Evolutionary conservation across 495 filamentous ascomycete genomes (phyloP).

Genomic region (Aspergillus bertholletiae): DNA sequence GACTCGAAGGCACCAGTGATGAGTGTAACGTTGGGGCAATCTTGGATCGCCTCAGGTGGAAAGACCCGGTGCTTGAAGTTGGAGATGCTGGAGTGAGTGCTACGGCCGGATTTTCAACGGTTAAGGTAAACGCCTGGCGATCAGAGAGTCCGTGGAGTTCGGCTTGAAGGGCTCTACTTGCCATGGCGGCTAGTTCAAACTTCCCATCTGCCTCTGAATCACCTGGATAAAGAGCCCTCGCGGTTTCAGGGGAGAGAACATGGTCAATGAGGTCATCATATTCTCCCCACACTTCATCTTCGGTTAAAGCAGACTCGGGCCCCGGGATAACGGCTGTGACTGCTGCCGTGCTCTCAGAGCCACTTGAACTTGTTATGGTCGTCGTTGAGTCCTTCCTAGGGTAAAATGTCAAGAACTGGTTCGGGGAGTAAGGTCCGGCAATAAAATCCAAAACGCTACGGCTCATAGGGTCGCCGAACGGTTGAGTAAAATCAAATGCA

Average conservation of each 20-base stretch:
- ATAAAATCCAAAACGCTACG: constrained; percentile 34
- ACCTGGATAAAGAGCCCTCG: constrained; percentile 12
- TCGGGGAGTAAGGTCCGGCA: constrained; percentile 33
- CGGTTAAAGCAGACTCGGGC: constrained; percentile 53
- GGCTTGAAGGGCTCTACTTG: constrained; percentile 40
- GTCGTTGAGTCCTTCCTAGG: constrained; percentile 67
- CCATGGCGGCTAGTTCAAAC: constrained; percentile 39
- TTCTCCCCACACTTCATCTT: constrained; percentile 94
- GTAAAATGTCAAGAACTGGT: constrained; percentile 71
- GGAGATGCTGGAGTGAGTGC: constrained; percentile 22
- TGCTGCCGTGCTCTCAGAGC: constrained; percentile 58
- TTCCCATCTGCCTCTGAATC: constrained; percentile 19
- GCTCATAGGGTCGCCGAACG: constrained; percentile 35
- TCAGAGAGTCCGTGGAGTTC: constrained; percentile 25
- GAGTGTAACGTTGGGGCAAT: constrained; percentile 41
- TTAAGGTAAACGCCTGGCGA: constrained; percentile 5
- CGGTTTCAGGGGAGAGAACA: constrained; percentile 51
- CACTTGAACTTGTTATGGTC: constrained; percentile 62
- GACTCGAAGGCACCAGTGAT: constrained; percentile 36
- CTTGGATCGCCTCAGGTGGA: constrained; percentile 37
- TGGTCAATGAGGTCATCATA: constrained; percentile 88
- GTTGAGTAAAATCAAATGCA: constrained; percentile 29
- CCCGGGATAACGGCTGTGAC: constrained; percentile 61
- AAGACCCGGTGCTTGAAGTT: constrained; percentile 30
- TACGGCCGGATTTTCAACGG: constrained; percentile 14